Evolutionary conservation across 2,329 filamentous ascomycete species (phyloP).

Genomic region (Clonostachys sp.): DNA sequence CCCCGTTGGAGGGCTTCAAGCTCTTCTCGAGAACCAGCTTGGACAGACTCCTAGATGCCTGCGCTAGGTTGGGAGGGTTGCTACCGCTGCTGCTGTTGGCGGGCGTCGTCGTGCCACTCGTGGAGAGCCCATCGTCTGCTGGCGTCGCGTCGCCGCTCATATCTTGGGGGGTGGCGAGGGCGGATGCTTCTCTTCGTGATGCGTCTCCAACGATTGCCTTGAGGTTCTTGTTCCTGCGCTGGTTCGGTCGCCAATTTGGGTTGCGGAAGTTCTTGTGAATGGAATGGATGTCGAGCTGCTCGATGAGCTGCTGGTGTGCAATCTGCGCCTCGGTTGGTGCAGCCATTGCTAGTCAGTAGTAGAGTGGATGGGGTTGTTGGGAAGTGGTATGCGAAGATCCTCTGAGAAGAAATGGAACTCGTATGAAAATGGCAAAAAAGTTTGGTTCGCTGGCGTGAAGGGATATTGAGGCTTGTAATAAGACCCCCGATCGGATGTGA

Average conservation of each 20-base stretch:
- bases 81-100: conserved; percentile 28
- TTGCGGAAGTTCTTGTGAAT: conserved; percentile 89
- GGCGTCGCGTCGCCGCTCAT: conserved; percentile 70
- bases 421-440: no score
- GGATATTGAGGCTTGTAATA: no score
- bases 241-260: conserved; percentile 82
- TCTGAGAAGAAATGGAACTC: no score
- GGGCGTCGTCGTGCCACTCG: conserved; percentile 54
- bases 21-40: conserved; percentile 87
- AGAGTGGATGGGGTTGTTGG: no score
- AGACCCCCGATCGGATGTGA: no score
- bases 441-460: no score
- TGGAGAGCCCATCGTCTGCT: conserved; percentile 47
- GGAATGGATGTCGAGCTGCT: conserved; percentile 85
- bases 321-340: conserved; percentile 70
- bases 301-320: conserved; percentile 80
- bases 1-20: conserved; percentile 31
- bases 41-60: conserved; percentile 80
- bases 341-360: conserved; percentile 42
- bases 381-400: no score
- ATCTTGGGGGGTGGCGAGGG: conserved; percentile 74
- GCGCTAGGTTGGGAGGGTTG: conserved; percentile 70
- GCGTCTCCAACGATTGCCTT: conserved; percentile 93
- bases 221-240: conserved; percentile 97
- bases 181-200: conserved; percentile 82